Conservation (phyloP, 164 flowering plant genomes). For the Akebia trifoliata region DNA sequence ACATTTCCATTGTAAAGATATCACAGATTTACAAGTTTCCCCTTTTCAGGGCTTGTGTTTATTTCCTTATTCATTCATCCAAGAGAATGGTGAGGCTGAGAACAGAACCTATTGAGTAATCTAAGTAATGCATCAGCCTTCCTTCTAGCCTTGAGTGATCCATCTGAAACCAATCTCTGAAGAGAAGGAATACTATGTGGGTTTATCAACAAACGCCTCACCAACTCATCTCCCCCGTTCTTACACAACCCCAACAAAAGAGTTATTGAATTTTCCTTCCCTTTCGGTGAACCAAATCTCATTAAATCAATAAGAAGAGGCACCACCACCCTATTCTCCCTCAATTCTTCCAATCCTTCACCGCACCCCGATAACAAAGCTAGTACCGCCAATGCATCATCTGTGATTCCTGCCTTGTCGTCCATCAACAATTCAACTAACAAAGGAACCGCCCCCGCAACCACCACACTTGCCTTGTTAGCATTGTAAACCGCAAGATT, state of each 20-base stretch:
- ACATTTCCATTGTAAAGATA: not conserved
- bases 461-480: slow-evolving; percentile 43
- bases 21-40: slow-evolving; percentile 9
- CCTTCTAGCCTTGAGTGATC: slow-evolving; percentile 54
- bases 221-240: slow-evolving; percentile 57
- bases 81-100: slow-evolving; percentile 29
- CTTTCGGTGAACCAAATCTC: slow-evolving; percentile 63
- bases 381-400: slow-evolving; percentile 54
- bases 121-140: slow-evolving; percentile 68
- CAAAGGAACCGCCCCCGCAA: slow-evolving; percentile 55
- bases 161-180: slow-evolving; percentile 45
- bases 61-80: too few species aligned
- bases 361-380: slow-evolving; percentile 39
- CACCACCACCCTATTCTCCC: slow-evolving; percentile 36
- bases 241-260: slow-evolving; percentile 61
- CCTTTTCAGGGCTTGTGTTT: too few species aligned
- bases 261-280: slow-evolving; percentile 63
- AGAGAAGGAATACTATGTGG: slow-evolving; percentile 61
- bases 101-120: slow-evolving; percentile 56
- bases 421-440: slow-evolving; percentile 52
- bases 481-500: slow-evolving; percentile 46
- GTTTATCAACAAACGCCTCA: slow-evolving; percentile 41
- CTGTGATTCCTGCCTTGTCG: slow-evolving; percentile 64
- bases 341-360: slow-evolving; percentile 52
- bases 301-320: slow-evolving; percentile 52